Percentiles rank a stretch among this genome's conserved stretches.
phyloP scores from a whole-genome alignment of 441 rosid species.

The Melastoma candidum region DNA sequence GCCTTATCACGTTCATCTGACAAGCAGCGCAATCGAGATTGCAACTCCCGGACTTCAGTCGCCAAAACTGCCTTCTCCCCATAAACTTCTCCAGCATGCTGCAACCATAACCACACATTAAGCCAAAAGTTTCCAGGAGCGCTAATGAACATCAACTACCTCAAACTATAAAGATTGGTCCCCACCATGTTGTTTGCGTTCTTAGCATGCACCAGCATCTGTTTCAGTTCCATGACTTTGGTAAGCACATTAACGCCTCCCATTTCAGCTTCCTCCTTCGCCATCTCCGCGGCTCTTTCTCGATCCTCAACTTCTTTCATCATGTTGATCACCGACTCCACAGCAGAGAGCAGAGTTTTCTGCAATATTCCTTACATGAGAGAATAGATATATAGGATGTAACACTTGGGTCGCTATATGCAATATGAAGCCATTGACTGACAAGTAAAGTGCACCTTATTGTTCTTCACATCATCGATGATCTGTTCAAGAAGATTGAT shows the following conservation, averaged over 20 bases:
- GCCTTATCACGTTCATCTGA: constrained; percentile 70
- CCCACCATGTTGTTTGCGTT: constrained; percentile 73
- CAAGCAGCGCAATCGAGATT: constrained; percentile 51
- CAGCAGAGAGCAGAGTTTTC: constrained; percentile 66
- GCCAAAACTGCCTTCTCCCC: constrained; percentile 81
- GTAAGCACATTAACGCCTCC: constrained; percentile 44
- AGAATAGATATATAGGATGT: not conserved
- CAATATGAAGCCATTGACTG: not conserved
- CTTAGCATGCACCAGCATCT: constrained; percentile 47
- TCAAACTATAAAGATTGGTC: not conserved
- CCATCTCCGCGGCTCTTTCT: constrained; percentile 57
- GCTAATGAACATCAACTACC: too few relatives aligned
- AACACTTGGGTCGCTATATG: not conserved
- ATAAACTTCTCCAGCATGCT: constrained; percentile 85
- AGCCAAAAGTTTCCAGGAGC: not conserved
- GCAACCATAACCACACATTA: constrained; percentile 9
- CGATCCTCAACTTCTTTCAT: constrained; percentile 65
- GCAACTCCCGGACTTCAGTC: constrained; percentile 80
- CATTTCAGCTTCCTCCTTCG: constrained; percentile 58
- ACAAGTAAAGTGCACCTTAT: constrained; percentile 43
- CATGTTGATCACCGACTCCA: constrained; percentile 60
- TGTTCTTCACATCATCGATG: constrained; percentile 66
- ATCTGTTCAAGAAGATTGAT: constrained; percentile 47
- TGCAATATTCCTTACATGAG: constrained; percentile 23
- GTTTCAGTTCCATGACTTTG: constrained; percentile 55